Evolutionary conservation across 148 eudicot genomes (phyloP), one percentile per base, ranked within the genome.

Genomic region (Heliosperma pusillum): DNA sequence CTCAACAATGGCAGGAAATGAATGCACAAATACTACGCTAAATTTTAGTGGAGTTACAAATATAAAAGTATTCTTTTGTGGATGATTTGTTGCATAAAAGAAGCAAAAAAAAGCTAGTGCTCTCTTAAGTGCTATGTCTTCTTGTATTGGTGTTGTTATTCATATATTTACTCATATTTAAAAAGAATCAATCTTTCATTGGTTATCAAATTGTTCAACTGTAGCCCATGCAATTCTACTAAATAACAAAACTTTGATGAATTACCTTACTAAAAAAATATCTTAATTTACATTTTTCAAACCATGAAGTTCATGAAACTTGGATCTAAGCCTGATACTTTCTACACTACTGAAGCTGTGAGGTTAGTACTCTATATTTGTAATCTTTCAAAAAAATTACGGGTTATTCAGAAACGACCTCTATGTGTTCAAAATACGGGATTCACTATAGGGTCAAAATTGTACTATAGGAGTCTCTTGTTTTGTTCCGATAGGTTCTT

Each of bases 291-390:
- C 78, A 22, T 24, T 50, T 68, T 20, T 40, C 24, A 29, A 85
- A 76, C 85, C 19, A 95, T 95, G 99, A 95, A 95, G 92, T 95
- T 88, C 72, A 95, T 95, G 99, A 95, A 90, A 83, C 92, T 95
- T 71, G 99, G 99, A 80, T 86, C 96, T 70, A 77, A 91, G 70
- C 92, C 96, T 33, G 99, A 95, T 61, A 92, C 94, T 74, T 95
- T 95, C 87, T 82, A 80, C 73, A 90, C 96, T 44, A 70, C 84
- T 71, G 99, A 95, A 64, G 84, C 89, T 71, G 87, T 90, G 19
- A 92, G 99, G 99, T 92, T 81, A 80, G 61, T 67, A 45, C 65
- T 50, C 55, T 42, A 42, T 42, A 5, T 42, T 10, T 42, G 0
- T 42, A 42, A 42, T 42, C 45, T 42, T 42, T 42, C 9, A 42